A percentile compares a stretch with the other conserved stretches of the same genome.
phyloP scores from a whole-genome alignment of 2,329 filamentous ascomycete genomes.

The Aspergillus eucalypticola region DNA sequence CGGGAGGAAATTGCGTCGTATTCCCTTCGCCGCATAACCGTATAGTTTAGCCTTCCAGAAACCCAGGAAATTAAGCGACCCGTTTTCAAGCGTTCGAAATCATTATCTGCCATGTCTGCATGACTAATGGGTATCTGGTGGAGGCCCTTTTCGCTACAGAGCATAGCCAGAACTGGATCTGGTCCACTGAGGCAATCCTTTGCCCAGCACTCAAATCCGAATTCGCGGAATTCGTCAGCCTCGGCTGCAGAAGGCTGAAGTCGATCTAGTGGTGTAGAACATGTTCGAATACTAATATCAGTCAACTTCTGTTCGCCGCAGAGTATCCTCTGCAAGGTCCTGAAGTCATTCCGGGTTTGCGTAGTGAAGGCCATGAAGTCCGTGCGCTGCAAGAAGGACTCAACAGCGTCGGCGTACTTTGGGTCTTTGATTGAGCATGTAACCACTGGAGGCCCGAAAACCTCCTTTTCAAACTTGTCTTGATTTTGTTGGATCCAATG shows the following conservation, averaged over 20 bases:
- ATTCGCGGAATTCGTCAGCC: conserved; percentile 55
- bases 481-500: conserved; percentile 77
- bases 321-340: conserved; percentile 67
- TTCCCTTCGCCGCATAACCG: conserved; percentile 70
- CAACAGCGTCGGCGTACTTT: conserved; percentile 63
- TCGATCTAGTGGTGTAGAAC: conserved; percentile 54
- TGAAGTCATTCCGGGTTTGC: conserved; percentile 74
- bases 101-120: conserved; percentile 63
- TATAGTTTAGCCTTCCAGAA: conserved; percentile 64
- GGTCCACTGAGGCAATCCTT: conserved; percentile 79
- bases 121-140: conserved; percentile 68
- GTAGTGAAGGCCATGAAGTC: conserved; percentile 69
- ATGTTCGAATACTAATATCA: conserved; percentile 70
- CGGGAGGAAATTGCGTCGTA: conserved; percentile 76
- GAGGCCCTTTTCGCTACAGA: conserved; percentile 72
- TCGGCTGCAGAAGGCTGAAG: conserved; percentile 57
- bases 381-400: conserved; percentile 55
- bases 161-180: conserved; percentile 79
- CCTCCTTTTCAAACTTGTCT: conserved; percentile 68
- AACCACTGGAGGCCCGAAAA: conserved; percentile 79
- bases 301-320: conserved; percentile 65
- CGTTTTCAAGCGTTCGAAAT: conserved; percentile 66
- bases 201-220: conserved; percentile 77
- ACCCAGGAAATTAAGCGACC: conserved; percentile 68
- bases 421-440: conserved; percentile 77